phyloP scores from a whole-genome alignment of 2,329 filamentous ascomycete genomes.

The Fusarium nisikadoi region DNA sequence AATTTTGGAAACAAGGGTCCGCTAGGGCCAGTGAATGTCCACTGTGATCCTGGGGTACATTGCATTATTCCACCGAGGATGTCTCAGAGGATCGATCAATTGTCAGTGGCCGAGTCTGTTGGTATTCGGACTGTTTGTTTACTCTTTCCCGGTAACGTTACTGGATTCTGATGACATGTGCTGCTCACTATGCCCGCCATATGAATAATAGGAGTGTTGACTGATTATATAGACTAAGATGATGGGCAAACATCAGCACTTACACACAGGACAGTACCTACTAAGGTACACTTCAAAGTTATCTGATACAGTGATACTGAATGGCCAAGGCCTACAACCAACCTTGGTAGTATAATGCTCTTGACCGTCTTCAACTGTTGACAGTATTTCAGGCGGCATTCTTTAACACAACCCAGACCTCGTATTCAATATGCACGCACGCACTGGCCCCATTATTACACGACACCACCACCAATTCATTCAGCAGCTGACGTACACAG shows the following conservation, averaged over 20 bases:
- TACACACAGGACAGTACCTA: neutral
- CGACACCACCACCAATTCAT: neutral
- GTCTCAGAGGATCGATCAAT: neutral
- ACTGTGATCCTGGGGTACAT: slow-evolving; percentile 15
- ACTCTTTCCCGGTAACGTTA: neutral
- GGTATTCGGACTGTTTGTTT: neutral
- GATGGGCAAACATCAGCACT: neutral
- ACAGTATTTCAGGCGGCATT: neutral
- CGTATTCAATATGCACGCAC: slow-evolving; percentile 18
- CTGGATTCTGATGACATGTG: neutral
- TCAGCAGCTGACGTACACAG: slow-evolving; percentile 10
- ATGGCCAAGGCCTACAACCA: neutral
- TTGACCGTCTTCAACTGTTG: neutral
- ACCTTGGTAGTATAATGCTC: no score
- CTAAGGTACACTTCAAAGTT: neutral
- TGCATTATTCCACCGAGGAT: neutral
- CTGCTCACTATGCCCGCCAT: neutral
- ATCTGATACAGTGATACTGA: neutral
- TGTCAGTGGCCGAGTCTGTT: neutral
- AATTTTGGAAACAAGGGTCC: slow-evolving; percentile 30
- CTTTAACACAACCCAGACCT: slow-evolving; percentile 3
- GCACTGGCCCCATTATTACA: neutral
- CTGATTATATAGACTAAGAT: neutral
- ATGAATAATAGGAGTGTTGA: neutral
- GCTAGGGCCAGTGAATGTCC: slow-evolving; percentile 6